phyloP scores from a whole-genome alignment of 2,329 filamentous ascomycete species.

The Tolypocladium ophioglossoides region DNA sequence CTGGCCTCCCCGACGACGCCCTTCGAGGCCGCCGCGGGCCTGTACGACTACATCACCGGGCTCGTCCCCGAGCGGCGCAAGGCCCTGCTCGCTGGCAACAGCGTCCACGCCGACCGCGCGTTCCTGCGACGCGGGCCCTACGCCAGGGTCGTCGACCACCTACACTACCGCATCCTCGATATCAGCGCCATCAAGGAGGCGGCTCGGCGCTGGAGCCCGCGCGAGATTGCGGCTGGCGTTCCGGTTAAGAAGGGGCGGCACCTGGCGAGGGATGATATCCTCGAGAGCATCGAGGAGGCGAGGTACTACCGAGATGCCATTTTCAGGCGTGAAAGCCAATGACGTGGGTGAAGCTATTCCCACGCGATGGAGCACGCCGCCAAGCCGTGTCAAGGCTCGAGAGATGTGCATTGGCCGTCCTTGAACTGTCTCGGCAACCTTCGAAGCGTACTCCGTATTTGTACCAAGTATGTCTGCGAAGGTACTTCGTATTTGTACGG shows the following conservation, averaged over 20 bases:
- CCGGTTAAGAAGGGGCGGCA: slow-evolving; percentile 70
- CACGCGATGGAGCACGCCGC: no score
- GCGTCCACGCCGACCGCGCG: slow-evolving; percentile 77
- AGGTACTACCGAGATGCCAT: slow-evolving; percentile 66
- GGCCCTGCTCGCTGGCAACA: slow-evolving; percentile 81
- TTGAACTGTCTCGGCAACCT: neutral
- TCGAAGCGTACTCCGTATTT: no score
- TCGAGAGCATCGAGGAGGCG: slow-evolving; percentile 92
- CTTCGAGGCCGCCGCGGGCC: slow-evolving; percentile 56
- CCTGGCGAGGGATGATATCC: slow-evolving; percentile 77
- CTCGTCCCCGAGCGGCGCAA: slow-evolving; percentile 55
- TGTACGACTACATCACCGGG: slow-evolving; percentile 69
- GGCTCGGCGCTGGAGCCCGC: slow-evolving; percentile 62
- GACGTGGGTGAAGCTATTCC: neutral
- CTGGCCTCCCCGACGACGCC: slow-evolving; percentile 63
- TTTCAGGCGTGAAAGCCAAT: slow-evolving; percentile 33
- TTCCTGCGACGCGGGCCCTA: slow-evolving; percentile 74
- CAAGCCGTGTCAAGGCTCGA: neutral
- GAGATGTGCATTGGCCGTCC: neutral
- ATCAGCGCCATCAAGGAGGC: slow-evolving; percentile 91
- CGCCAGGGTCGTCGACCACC: slow-evolving; percentile 57
- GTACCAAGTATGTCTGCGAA: no score
- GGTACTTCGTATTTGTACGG: no score
- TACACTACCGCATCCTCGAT: slow-evolving; percentile 87
- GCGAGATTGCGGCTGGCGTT: slow-evolving; percentile 36